phyloP scores from a whole-genome alignment of 2,329 filamentous ascomycete species.

The Beauveria sp. region DNA sequence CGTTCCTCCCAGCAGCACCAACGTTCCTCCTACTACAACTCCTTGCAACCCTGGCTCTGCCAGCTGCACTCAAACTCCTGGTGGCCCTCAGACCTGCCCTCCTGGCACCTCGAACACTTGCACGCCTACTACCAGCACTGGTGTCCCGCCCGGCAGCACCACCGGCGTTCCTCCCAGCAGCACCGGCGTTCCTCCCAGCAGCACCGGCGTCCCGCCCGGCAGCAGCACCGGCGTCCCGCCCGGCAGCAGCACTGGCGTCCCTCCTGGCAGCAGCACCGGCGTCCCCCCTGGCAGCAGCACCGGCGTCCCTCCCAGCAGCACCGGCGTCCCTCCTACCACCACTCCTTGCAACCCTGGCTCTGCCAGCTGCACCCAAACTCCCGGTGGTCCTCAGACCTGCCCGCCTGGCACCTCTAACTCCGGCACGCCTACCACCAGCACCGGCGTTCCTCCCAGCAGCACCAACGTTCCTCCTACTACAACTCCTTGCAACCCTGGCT shows the following conservation, averaged over 20 bases:
- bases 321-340: neutral
- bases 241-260: too few relatives aligned
- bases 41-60: neutral
- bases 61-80: neutral
- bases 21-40: neutral
- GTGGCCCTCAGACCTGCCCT: neutral
- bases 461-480: too few relatives aligned
- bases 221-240: too few relatives aligned
- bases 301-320: neutral
- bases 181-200: too few relatives aligned
- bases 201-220: too few relatives aligned
- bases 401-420: neutral
- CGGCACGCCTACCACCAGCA: too few relatives aligned
- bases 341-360: too few relatives aligned
- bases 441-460: too few relatives aligned
- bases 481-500: too few relatives aligned
- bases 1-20: neutral
- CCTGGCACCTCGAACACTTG: neutral
- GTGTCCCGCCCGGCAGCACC: neutral
- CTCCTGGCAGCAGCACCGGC: too few relatives aligned
- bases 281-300: neutral
- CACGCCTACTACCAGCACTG: neutral
- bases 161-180: neutral
- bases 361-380: too few relatives aligned
- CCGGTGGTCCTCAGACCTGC: too few relatives aligned